Conservation (phyloP, 2,329 filamentous ascomycete species). For the Lachnellula hyalina region DNA sequence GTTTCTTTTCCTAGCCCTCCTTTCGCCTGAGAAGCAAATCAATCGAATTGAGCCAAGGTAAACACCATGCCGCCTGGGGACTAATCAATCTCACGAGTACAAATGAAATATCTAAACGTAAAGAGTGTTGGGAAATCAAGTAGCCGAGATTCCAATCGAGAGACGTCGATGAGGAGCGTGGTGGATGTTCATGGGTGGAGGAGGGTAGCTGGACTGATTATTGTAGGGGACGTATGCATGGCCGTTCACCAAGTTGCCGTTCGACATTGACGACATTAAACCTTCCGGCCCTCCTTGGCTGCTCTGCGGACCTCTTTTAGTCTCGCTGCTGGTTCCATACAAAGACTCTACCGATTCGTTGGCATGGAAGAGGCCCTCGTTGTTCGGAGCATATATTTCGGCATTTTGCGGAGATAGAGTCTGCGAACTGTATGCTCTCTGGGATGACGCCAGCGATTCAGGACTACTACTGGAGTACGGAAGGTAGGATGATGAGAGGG, state of each 20-base stretch:
- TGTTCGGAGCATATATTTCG: conserved; percentile 16
- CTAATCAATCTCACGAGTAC: background rate
- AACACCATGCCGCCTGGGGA: conserved; percentile 1
- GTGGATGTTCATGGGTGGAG: conserved; percentile 4
- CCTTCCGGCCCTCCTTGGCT: conserved; percentile 9
- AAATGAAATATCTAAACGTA: background rate
- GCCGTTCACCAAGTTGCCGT: conserved; percentile 14
- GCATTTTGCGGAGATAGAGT: conserved; percentile 4
- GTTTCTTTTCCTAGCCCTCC: background rate
- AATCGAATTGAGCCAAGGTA: background rate
- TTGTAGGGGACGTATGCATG: conserved; percentile 15
- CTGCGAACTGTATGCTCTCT: conserved; percentile 15
- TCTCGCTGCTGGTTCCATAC: conserved; percentile 14
- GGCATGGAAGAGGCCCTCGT: conserved; percentile 6
- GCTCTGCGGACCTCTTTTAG: conserved; percentile 14
- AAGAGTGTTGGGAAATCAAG: background rate
- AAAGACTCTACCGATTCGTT: conserved; percentile 15
- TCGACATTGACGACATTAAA: conserved; percentile 4
- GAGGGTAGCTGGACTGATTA: conserved; percentile 4
- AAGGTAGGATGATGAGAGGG: conserved; percentile 15
- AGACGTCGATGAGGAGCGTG: background rate
- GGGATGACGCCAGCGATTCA: conserved; percentile 22
- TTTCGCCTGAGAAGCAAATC: background rate
- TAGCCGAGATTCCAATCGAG: conserved; percentile 1
- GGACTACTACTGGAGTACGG: conserved; percentile 22